Conservation (phyloP, 441 rosid genomes). For the Metrosideros polymorpha region DNA sequence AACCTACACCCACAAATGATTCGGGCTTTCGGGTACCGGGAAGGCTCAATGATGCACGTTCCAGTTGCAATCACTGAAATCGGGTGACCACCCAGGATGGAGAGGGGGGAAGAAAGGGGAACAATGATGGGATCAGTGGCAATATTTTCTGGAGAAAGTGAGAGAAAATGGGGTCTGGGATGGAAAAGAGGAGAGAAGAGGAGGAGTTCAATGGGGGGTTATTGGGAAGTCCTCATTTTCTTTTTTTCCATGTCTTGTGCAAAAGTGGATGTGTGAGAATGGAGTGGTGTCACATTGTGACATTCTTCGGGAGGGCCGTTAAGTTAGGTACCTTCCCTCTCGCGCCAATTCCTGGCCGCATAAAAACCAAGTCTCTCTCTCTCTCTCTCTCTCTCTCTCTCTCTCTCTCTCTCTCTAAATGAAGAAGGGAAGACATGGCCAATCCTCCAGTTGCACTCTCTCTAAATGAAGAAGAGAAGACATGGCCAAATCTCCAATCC, state of each 20-base stretch:
- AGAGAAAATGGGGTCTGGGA: neutral
- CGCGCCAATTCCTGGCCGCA: slow-evolving; percentile 87
- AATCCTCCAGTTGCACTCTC: neutral
- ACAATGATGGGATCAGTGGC: slow-evolving; percentile 1
- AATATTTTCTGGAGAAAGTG: neutral
- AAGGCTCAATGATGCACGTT: slow-evolving; percentile 4
- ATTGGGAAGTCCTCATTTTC: slow-evolving; percentile 1
- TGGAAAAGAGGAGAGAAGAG: neutral
- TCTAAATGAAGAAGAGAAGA: neutral
- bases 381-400: neutral
- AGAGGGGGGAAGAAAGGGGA: neutral
- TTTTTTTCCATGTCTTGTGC: neutral
- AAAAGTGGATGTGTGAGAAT: slow-evolving; percentile 8
- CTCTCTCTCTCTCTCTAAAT: neutral
- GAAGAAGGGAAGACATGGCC: neutral
- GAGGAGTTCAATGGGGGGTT: neutral
- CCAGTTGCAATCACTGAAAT: neutral
- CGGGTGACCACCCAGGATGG: slow-evolving; percentile 7
- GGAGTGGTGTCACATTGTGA: slow-evolving; percentile 16
- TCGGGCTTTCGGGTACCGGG: neutral
- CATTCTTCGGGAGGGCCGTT: slow-evolving; percentile 42
- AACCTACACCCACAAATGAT: neutral
- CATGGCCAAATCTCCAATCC: neutral
- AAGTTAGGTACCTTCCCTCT: slow-evolving; percentile 53
- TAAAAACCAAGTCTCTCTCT: slow-evolving; percentile 20